Base-by-base conservation (phyloP, 192 early-diverging fungal species). In the Funneliformis mosseae region DNA sequence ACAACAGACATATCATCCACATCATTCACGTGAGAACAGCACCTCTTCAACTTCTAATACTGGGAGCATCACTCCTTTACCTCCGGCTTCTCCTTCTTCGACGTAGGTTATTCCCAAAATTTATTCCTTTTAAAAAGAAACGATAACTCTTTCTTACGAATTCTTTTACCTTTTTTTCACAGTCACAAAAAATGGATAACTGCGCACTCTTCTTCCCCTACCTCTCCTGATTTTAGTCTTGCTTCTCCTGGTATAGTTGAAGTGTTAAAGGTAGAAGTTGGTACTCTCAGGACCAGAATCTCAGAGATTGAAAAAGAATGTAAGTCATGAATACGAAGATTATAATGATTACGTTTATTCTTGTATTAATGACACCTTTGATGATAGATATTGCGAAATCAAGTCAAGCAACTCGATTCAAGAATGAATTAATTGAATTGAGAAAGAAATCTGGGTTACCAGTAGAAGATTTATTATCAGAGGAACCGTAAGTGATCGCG, bases 251-350 rank as follows among this genome's bases (percentile, higher is more conserved):
- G 81, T 60, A 23, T 82, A 46, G 66, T 71, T 21, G 80, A 85
- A 67, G 76, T 82, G n/a, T 45, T 84, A 16, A 33, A 62, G 25
- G 76, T 80, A 25, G 84, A 85, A 71, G 55, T 83, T 6, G 67
- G 69, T 63, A 46, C 39, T 62, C 72, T 85, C 4, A 83, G 83
- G 39, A 67, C 27, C 16, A 83, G 74, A 23, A 64, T 80, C 11
- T 66, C 43, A 18, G 84, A 85, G 43, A 85, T 85, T 71, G 84
- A 85, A 48, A 83, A 80, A 67, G 84, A 85, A 77, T 85, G 84
- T 85, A 78, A 74, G 84, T 77, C 16, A 33, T n/a, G 8, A 70
- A 10, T 11, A 33, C 10, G 18, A 42, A 11, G 18, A 9, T 4
- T 11, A 23, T 39, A 39, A 23, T 50, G 9, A 4, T 8, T 27